phyloP scores from a whole-genome alignment of 1,284 basidiomycete genomes.

The Melampsora occidentalis region DNA sequence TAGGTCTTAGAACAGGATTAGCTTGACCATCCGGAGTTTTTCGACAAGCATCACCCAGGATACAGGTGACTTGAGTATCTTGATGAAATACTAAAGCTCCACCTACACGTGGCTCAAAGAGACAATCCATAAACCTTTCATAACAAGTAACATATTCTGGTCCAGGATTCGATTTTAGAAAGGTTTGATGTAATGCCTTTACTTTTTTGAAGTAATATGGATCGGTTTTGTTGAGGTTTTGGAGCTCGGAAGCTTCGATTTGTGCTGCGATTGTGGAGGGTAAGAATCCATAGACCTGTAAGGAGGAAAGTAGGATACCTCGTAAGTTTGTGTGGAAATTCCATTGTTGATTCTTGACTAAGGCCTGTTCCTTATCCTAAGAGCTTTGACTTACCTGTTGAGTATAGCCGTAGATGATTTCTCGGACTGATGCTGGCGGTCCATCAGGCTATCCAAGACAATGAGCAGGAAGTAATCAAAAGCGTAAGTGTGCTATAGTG shows the following conservation, averaged over 20 bases:
- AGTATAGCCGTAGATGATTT: conserved; percentile 42
- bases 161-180: conserved; percentile 35
- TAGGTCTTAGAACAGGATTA: conserved; percentile 2
- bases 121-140: conserved; percentile 34
- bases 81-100: background rate
- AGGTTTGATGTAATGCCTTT: conserved; percentile 22
- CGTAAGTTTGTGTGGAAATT: too few relatives aligned
- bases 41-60: conserved; percentile 29
- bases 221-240: conserved; percentile 11
- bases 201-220: conserved; percentile 32
- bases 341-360: too few relatives aligned
- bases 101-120: conserved; percentile 23
- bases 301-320: background rate
- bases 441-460: conserved; percentile 32
- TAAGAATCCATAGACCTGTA: conserved; percentile 33
- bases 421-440: conserved; percentile 19
- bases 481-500: background rate
- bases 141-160: conserved; percentile 42
- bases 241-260: conserved; percentile 17
- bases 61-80: conserved; percentile 25
- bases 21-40: conserved; percentile 34
- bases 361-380: too few relatives aligned
- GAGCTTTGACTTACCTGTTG: conserved; percentile 23
- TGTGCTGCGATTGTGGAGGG: conserved; percentile 24
- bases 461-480: background rate